Conservation (phyloP, 1,139 yeast genomes). For the Debaryomyces fabryi region DNA sequence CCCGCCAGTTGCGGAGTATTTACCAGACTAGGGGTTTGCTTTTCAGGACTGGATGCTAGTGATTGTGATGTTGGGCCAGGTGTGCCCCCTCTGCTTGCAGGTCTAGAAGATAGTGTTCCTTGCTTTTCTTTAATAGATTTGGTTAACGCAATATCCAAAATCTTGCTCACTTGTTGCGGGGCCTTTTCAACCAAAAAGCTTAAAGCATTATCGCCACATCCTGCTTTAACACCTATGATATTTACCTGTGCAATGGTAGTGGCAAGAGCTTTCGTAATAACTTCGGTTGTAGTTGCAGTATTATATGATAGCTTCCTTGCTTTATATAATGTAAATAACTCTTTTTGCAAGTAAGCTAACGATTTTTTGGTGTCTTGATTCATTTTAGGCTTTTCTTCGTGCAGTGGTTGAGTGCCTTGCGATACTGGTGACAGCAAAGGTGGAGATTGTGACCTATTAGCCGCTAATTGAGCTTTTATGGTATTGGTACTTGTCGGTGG, state of each 20-base stretch:
- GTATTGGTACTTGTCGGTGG: slow-evolving; percentile 19
- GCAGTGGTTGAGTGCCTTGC: slow-evolving; percentile 12
- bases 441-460: slow-evolving; percentile 44
- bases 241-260: slow-evolving; percentile 90
- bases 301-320: slow-evolving; percentile 67
- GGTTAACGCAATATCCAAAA: slow-evolving; percentile 80
- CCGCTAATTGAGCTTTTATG: slow-evolving; percentile 58
- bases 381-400: slow-evolving; percentile 21
- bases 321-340: slow-evolving; percentile 66
- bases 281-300: slow-evolving; percentile 73
- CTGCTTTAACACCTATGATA: slow-evolving; percentile 83
- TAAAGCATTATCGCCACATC: slow-evolving; percentile 79
- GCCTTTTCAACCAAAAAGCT: slow-evolving; percentile 82
- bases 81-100: slow-evolving; percentile 31
- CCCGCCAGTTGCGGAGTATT: slow-evolving; percentile 1
- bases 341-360: slow-evolving; percentile 69
- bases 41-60: slow-evolving; percentile 12
- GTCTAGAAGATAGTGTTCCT: slow-evolving; percentile 25
- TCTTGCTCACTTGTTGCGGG: slow-evolving; percentile 82
- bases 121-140: slow-evolving; percentile 69
- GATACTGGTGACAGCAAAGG: slow-evolving; percentile 13
- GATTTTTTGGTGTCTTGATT: slow-evolving; percentile 65
- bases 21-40: slow-evolving; percentile 5
- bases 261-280: slow-evolving; percentile 89
- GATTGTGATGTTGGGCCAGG: slow-evolving; percentile 25